These are phyloP conservation scores for Hyphodiscus sp. DNA, from an alignment of 2,329 filamentous ascomycete genomes.

Conservation along the genomic window DNA sequence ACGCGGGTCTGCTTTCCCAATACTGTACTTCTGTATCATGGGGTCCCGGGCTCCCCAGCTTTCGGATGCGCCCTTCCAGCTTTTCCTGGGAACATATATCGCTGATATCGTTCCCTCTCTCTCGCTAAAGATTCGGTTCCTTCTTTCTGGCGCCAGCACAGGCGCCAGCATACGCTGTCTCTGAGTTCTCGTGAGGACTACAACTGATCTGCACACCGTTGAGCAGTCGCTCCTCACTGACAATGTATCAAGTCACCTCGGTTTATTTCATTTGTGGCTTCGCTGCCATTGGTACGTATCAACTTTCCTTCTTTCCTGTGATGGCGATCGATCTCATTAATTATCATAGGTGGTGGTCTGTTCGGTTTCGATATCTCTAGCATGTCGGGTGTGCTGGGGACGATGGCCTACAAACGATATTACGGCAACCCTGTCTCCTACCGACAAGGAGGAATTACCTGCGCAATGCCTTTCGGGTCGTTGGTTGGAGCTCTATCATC, in stretches of 20 bases:
- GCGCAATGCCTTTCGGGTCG: constrained; percentile 67
- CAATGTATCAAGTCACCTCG: constrained; percentile 35
- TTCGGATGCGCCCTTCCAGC: background rate
- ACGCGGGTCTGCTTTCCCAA: background rate
- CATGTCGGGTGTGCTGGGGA: constrained; percentile 64
- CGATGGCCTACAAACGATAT: constrained; percentile 63
- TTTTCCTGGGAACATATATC: constrained; percentile 1
- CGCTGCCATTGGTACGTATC: constrained; percentile 49
- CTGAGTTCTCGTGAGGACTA: background rate
- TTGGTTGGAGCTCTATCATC: constrained; percentile 55
- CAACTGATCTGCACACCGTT: background rate
- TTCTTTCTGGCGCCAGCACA: background rate
- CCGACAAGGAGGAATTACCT: constrained; percentile 64
- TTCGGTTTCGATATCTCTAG: constrained; percentile 69
- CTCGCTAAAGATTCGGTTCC: background rate
- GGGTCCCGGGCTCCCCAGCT: background rate
- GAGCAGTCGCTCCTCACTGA: constrained; percentile 5
- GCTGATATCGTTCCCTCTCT: background rate
- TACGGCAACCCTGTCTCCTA: constrained; percentile 55
- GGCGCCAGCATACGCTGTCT: background rate
- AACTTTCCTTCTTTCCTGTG: background rate
- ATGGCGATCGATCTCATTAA: constrained; percentile 3
- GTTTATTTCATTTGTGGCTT: constrained; percentile 56
- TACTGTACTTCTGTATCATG: no score
- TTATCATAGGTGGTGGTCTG: constrained; percentile 42